Conservation (phyloP, 2,329 filamentous ascomycete genomes). For the Pezicula rhizophila region DNA sequence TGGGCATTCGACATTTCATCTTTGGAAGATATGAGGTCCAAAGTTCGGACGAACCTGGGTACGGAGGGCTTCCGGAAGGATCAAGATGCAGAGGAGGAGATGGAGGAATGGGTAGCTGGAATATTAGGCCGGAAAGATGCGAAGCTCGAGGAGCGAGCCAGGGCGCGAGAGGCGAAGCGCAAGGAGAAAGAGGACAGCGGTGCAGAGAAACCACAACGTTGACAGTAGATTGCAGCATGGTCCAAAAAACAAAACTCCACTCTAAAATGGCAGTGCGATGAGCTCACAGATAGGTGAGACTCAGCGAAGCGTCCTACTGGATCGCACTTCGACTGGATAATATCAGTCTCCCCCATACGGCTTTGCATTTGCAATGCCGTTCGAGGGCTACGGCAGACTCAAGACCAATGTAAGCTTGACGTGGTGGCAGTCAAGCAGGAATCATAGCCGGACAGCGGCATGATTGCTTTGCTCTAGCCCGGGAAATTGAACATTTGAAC, state of each 20-base stretch:
- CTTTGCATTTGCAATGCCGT: no score
- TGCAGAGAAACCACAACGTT: neutral
- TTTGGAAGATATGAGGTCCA: slow-evolving; percentile 55
- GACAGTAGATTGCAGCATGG: neutral
- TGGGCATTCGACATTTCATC: slow-evolving; percentile 74
- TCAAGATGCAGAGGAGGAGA: slow-evolving; percentile 50
- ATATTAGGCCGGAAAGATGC: slow-evolving; percentile 52
- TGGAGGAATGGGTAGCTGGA: slow-evolving; percentile 56
- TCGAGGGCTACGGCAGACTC: no score
- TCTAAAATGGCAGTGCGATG: neutral
- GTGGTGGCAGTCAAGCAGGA: no score
- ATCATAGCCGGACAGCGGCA: no score
- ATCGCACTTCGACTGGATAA: no score
- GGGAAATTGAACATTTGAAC: no score
- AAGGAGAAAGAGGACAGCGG: neutral
- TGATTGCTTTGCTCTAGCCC: no score
- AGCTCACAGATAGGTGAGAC: no score
- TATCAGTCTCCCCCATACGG: no score
- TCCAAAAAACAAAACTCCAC: neutral
- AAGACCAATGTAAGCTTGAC: no score
- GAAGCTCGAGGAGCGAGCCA: slow-evolving; percentile 23
- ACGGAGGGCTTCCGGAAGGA: slow-evolving; percentile 24
- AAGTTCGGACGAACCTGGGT: slow-evolving; percentile 31
- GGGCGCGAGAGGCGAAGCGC: neutral
- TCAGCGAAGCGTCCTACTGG: no score